Evolutionary conservation across 441 rosid genomes (phyloP).

Genomic region (Manihot esculenta): DNA sequence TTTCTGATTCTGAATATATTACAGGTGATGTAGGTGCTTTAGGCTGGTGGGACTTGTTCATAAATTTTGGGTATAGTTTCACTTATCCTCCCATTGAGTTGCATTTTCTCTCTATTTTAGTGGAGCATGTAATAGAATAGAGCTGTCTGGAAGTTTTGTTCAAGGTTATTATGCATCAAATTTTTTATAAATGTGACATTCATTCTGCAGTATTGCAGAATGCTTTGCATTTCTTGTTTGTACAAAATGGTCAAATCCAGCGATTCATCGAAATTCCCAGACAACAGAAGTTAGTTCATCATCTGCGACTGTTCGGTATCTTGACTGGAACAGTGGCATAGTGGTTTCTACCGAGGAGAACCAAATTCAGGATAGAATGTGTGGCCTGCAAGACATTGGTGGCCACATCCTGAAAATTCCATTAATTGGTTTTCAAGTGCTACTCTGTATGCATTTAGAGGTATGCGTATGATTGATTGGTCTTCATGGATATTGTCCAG

Average conservation of each 20-base stretch:
- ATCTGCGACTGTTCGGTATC: conserved; percentile 60
- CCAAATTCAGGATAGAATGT: conserved; percentile 51
- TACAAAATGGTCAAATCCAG: conserved; percentile 94
- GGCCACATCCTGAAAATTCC: conserved; percentile 95
- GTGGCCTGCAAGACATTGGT: conserved; percentile 85
- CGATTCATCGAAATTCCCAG: conserved; percentile 63
- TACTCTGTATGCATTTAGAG: conserved; percentile 94
- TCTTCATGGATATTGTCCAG: conserved; percentile 20
- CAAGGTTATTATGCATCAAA: conserved; percentile 20
- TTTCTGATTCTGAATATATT: conserved; percentile 9
- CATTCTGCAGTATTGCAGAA: conserved; percentile 76
- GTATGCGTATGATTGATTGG: conserved; percentile 36
- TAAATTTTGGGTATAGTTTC: conserved; percentile 76
- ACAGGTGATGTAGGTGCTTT: conserved; percentile 87
- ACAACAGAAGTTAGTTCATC: conserved; percentile 61
- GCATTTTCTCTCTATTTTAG: background rate
- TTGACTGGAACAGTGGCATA: conserved; percentile 78
- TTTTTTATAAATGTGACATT: conserved; percentile 24
- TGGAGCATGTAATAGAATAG: background rate
- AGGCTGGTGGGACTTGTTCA: conserved; percentile 98
- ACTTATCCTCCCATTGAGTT: conserved; percentile 23
- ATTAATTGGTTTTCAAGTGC: conserved; percentile 73
- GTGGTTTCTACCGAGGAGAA: conserved; percentile 57
- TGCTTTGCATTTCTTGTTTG: conserved; percentile 97
- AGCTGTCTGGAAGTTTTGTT: conserved; percentile 6